Evolutionary conservation across 2,329 filamentous ascomycete genomes (phyloP), one percentile per base, ranked within the genome.

Genomic region (Colletotrichum spinosum): DNA sequence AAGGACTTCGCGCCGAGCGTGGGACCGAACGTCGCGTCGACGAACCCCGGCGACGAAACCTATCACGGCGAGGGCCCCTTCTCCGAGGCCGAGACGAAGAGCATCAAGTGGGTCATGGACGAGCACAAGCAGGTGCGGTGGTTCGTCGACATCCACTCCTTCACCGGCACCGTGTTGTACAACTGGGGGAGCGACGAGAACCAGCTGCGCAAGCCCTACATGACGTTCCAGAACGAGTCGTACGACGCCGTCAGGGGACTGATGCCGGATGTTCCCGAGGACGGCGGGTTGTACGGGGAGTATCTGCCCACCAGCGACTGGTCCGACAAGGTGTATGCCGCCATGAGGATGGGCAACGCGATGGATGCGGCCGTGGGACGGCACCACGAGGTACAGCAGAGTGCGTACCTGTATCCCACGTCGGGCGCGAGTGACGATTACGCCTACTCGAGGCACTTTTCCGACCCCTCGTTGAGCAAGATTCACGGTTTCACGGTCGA

Each of bases 61-160:
- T 88, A 81, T 72, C 81, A 84, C 68, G 86, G 86, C 45, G 80
- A 79, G 1, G 76, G 73, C 10, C 77, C 86, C 2, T 81, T 82
- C 55, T 88, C 86, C 0, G 86, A 89, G 75, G 77, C 86, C 0
- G 86, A 89, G 76, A 83, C 85, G 2, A 77, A 83, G 72, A 85
- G 81, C 70, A 79, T 87, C 62, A 82, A 81, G 63, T 86, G 83
- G 75, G 73, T 86, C 8, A 76, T 87, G 71, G 79, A 84, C 68
- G 77, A 79, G 35, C 84, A 82, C 73, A 73, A 77, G 52, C 80
- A 80, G 49, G 74, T 88, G 50, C 78, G 82, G 35, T 88, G 85
- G 85, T 86, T 86, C 72, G 75, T 88, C 65, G 86, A 89, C 68
- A 78, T 88, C 49, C 86, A 89, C 78, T 86, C 85, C 1, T 83